Conservation (phyloP, 441 rosid genomes). For the Iberis amara region DNA sequence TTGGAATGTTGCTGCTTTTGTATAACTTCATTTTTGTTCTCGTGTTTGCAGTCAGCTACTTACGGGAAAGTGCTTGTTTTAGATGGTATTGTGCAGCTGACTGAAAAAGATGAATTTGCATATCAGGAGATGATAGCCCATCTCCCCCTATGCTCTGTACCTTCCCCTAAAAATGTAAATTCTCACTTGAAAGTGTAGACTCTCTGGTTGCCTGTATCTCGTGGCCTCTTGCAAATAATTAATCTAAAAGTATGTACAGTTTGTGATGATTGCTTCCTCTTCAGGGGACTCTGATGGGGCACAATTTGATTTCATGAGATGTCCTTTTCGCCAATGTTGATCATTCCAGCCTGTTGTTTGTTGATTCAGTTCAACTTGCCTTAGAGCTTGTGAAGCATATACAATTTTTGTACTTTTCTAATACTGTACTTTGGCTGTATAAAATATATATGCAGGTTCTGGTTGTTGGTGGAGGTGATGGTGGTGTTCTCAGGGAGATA, state of each 20-base stretch:
- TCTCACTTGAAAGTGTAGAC: slow-evolving; percentile 3
- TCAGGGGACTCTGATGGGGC: neutral
- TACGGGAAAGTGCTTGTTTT: slow-evolving; percentile 97
- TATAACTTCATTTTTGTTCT: slow-evolving; percentile 12
- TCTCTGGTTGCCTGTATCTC: neutral
- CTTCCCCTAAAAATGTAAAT: slow-evolving; percentile 73
- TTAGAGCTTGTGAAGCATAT: neutral
- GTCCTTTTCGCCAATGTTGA: slow-evolving; percentile 1
- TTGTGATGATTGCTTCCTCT: slow-evolving; percentile 2
- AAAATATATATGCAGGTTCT: slow-evolving; percentile 51
- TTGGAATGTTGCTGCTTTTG: neutral
- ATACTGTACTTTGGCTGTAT: slow-evolving; percentile 1
- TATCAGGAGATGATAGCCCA: slow-evolving; percentile 99
- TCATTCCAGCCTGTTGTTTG: neutral
- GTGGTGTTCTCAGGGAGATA: slow-evolving; percentile 91
- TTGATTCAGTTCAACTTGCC: slow-evolving; percentile 13
- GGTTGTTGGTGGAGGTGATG: slow-evolving; percentile 99
- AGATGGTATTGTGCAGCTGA: slow-evolving; percentile 89
- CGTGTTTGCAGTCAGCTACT: slow-evolving; percentile 59
- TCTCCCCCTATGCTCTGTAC: slow-evolving; percentile 87
- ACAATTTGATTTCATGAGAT: slow-evolving; percentile 10
- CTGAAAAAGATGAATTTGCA: slow-evolving; percentile 96
- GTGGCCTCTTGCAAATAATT: neutral
- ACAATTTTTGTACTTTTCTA: neutral
- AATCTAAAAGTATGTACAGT: neutral